Percentiles rank a stretch among this genome's conserved stretches.
Conservation (phyloP, 164 flowering plant genomes). For the Liriodendron chinense region DNA sequence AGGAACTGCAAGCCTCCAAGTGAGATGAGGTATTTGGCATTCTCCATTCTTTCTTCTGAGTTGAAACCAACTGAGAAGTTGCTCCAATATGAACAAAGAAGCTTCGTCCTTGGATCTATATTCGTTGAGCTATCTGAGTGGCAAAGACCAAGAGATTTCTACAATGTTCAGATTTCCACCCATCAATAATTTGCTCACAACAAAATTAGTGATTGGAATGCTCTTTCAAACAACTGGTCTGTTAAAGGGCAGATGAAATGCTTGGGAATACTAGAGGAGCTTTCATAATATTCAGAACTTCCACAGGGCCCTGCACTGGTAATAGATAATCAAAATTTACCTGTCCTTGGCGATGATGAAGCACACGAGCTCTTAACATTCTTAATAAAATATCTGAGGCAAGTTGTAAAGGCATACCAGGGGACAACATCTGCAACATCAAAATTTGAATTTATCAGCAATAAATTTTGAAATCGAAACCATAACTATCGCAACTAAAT, state of each 20-base stretch:
- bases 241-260: constrained; percentile 70
- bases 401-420: constrained; percentile 92
- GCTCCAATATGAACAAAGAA: constrained; percentile 39
- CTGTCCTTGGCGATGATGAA: too few species aligned
- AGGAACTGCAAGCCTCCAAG: constrained; percentile 63
- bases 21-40: constrained; percentile 48
- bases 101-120: constrained; percentile 31
- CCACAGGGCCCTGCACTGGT: constrained; percentile 34
- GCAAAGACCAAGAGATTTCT: constrained; percentile 32
- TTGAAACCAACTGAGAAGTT: constrained; percentile 45
- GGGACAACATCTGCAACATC: constrained; percentile 70
- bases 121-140: constrained; percentile 27
- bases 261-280: constrained; percentile 40
- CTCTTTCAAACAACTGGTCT: constrained; percentile 47
- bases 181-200: constrained; percentile 55
- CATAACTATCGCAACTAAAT: not conserved
- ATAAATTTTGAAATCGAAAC: not conserved
- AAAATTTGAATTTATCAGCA: constrained; percentile 10
- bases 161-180: constrained; percentile 52
- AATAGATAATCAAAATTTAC: constrained; percentile 14
- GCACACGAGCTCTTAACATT: constrained; percentile 93
- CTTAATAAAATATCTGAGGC: constrained; percentile 86
- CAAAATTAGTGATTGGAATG: constrained; percentile 51
- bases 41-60: constrained; percentile 34
- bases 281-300: constrained; percentile 22